Evolutionary conservation across 768 basidiomycete species (phyloP), one percentile per base, ranked within the genome.

Genomic region (Cystofilobasidium ferigula): DNA sequence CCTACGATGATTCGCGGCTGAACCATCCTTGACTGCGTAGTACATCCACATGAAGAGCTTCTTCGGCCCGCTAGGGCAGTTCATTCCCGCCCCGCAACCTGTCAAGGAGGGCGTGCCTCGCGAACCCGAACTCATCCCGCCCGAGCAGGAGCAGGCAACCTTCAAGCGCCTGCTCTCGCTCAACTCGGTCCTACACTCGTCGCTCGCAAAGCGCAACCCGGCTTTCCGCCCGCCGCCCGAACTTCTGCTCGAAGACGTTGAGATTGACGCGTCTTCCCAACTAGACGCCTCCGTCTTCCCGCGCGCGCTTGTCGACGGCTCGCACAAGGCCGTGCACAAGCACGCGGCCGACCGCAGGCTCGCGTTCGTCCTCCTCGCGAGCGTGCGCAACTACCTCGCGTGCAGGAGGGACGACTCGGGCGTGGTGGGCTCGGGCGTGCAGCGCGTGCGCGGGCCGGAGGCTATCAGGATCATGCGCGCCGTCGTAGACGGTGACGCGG

Each of bases 1-100:
- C 14, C 35, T 58, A 4, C 34, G 35, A 20, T 58, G 56, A 35
- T 22, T 20, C 4, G 24, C 24, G 30, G 24, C 13, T 26, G 26
- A 28, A 7, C 54, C 32, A 0, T 56, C 24, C 56, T 32, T 30
- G 16, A 24, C 42, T n/a, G 3, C 9, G n/a, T 28, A 67, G 65
- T 67, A 67, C 53, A 67, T 67, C 59, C 53, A 67, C 24, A 34
- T 67, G n/a, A 43, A 48, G 26, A 47, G 53, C 24, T 61, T 57
- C 35, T 35, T 53, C 32, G 36, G 48, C 12, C 65, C 53, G 0
- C 40, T 67, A 9, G 60, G 60, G 32, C 51, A 61, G 36, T 57
- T 67, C 26, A 30, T 61, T 6, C 32, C 47, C 10, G 18, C 34
- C 6, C 28, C 38, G 10, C 22, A 24, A 9, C 13, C 22, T 20